Base-by-base conservation (phyloP, 805 yeast genomes). In the Pichia scutulata region DNA sequence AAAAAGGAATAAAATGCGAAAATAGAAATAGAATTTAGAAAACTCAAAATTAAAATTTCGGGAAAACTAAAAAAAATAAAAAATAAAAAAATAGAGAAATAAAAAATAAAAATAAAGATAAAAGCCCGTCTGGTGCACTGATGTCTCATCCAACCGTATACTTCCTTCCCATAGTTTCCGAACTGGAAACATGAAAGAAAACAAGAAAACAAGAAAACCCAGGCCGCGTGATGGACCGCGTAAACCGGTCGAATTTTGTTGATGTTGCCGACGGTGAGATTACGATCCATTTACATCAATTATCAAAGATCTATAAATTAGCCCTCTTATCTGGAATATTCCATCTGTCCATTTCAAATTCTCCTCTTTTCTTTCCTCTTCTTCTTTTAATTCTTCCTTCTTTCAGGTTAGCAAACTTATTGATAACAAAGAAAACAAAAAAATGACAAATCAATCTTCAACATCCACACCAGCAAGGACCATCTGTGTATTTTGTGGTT, bases 401-500 rank as follows among this genome's bases (percentile, higher is more conserved):
- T 21, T 16, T 30, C 12, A 30, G 7, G 7, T 16, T 30, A 5
- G 12, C 22, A 26, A 9, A 26, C 8, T 8, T 26, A 9, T 3
- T 26, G 12, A 26, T 13, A 8, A 26, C 13, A 28, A 28, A 9
- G 7, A 28, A 12, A 36, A 36, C 5, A 21, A 10, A 28, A 40
- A 40, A 14, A 50, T 43, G 25, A 46, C 26, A 22, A 37, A 23
- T 22, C 13, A 21, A 23, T 9, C 30, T 16, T 39, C 41, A 10
- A 36, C 40, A 26, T 26, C 47, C 7, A 19, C 39, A 18, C 57
- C 70, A 23, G 48, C 45, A n/a, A 75, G 74, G 57, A 73, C 76
- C 19, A 74, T 88, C 12, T 88, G 95, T 67, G 95, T 88, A 24
- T 88, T 86, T 62, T 89, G 96, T 65, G 96, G 96, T 33, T 86